Evolutionary conservation across 306 rosid species (phyloP).

Genomic region (Geum urbanum): DNA sequence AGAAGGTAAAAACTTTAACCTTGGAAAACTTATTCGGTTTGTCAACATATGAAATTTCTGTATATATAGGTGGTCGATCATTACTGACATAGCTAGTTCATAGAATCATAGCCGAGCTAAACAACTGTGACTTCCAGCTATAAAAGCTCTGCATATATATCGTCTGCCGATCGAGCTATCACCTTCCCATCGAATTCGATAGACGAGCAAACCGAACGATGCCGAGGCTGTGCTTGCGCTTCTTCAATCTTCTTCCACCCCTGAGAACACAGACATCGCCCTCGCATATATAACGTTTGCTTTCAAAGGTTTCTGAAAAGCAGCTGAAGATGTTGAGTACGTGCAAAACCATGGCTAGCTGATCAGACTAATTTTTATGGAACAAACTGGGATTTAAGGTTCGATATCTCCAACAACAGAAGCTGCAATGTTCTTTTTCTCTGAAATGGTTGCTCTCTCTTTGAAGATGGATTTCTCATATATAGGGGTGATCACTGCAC

Average conservation of each 20-base stretch:
- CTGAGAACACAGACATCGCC: slow-evolving; percentile 57
- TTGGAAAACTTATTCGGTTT: no score
- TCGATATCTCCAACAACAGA: not conserved
- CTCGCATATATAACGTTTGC: slow-evolving; percentile 43
- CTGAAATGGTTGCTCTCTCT: not conserved
- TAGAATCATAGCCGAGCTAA: no score
- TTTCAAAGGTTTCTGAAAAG: slow-evolving; percentile 41
- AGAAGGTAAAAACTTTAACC: no score
- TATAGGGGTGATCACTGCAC: not conserved
- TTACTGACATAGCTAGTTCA: no score
- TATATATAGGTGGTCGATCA: no score
- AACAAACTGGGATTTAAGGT: not conserved
- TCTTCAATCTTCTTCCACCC: slow-evolving; percentile 16
- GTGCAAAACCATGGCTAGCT: slow-evolving; percentile 33
- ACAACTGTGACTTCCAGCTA: no score
- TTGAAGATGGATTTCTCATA: not conserved
- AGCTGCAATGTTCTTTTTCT: not conserved
- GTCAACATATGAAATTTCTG: no score
- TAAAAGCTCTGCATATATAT: no score
- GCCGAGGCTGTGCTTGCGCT: slow-evolving; percentile 11
- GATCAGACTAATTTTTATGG: not conserved
- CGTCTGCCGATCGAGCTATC: not conserved
- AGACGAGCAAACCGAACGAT: slow-evolving; percentile 19
- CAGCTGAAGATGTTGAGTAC: slow-evolving; percentile 45
- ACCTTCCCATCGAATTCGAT: slow-evolving; percentile 7